Conservation (phyloP, 495 filamentous ascomycete genomes). For the Cairneyella variabilis region DNA sequence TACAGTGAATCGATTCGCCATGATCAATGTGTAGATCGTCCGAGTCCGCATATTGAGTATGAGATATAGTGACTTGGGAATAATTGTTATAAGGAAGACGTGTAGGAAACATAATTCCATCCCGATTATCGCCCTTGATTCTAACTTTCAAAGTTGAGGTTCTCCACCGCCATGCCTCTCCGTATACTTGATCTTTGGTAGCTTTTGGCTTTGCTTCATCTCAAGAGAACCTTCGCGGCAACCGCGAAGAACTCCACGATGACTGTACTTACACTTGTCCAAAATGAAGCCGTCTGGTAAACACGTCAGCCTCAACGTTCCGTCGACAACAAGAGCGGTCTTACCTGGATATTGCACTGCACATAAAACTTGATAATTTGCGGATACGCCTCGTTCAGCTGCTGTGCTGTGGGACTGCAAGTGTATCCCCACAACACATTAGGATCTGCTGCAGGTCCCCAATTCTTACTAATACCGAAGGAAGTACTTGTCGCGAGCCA, state of each 20-base stretch:
- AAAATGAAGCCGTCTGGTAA: slow-evolving; percentile 3
- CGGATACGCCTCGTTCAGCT: slow-evolving; percentile 2
- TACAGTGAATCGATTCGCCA: too few relatives aligned
- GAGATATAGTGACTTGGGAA: too few relatives aligned
- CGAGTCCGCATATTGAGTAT: too few relatives aligned
- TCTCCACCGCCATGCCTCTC: too few relatives aligned
- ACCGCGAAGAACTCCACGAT: not conserved
- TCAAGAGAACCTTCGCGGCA: not conserved
- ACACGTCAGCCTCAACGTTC: not conserved
- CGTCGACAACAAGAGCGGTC: not conserved
- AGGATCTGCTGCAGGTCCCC: not conserved
- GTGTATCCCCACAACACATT: slow-evolving; percentile 9
- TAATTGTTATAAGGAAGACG: too few relatives aligned
- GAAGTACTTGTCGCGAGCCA: not conserved
- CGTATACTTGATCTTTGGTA: too few relatives aligned
- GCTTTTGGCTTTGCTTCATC: too few relatives aligned
- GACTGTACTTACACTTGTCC: not conserved
- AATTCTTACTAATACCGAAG: not conserved
- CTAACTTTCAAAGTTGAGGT: too few relatives aligned
- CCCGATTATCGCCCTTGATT: too few relatives aligned
- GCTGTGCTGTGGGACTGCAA: not conserved
- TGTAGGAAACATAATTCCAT: too few relatives aligned
- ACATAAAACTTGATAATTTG: slow-evolving; percentile 3
- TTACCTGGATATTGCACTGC: slow-evolving; percentile 4
- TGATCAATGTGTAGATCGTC: too few relatives aligned